Evolutionary conservation across 116 monocot species (phyloP), one percentile per base, ranked within the genome.

Genomic region (Papilionanthe hybrid): DNA sequence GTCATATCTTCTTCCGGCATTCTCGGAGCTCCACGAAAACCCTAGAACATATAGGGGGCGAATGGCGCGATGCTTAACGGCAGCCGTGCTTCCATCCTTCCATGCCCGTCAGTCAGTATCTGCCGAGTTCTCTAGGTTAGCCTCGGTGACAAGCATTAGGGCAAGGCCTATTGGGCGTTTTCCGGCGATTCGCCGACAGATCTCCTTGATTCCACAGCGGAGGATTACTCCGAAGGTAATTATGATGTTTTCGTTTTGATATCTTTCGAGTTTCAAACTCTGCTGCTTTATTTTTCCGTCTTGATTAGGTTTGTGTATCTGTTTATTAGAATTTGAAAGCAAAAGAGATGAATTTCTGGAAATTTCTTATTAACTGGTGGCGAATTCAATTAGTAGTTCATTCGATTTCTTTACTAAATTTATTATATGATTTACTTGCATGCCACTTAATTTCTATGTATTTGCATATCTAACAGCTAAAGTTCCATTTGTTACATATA

Each of bases 31-130:
- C 37, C 37, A 71, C 71, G 17, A 28, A 79, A 84, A 76, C 74
- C 83, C 79, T 75, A 77, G 30, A 45, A 50, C 27, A 9, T 45
- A 71, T 1, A 17, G 71, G 73, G 18, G n/a, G 22, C 10, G 22
- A 56, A 91, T 91, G 93, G 93, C 91, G 63, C 84, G 55, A 80
- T 74, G 75, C 81, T 84, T 85, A 50, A 67, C 83, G 2, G 66
- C 79, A 29, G 48, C 75, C 4, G 58, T 81, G 37, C 53, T 75
- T 55, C 66, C 75, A 1, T 84, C 90, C 9, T 78, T 80, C 78
- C 55, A 76, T 75, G 45, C 77, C 41, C 53, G 81, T 32, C 82
- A 77, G 55, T 50, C 83, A 30, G 8, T 83, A 49, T 6, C 75
- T 10, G 27, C 77, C 42, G 78, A 66, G 45, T 58, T 79, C 22